Evolutionary conservation across 208 protist genomes (phyloP), one percentile per base, ranked within the genome.

Genomic region (Jaenimonas drosophilae): DNA sequence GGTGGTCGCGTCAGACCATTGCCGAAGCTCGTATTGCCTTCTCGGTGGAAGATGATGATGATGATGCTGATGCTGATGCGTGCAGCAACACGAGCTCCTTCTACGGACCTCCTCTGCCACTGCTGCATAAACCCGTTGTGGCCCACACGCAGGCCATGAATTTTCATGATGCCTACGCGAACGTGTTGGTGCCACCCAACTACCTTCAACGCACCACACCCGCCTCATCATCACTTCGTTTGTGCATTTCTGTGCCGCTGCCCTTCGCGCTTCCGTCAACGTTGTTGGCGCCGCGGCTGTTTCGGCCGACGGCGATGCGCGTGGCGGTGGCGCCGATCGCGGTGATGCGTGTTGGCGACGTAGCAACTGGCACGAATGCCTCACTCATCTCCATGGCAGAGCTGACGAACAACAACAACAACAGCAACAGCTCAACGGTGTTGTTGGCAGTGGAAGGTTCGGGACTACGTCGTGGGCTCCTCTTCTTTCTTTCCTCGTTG

Each of bases 181-280:
- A 58, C 11, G 46, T 88, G 14, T 53, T 88, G 16, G 49, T 83
- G 14, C 75, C 78, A 6, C 70, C 66, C 0, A 61, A 63, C 20
- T 83, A 76, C 61, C 55, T 88, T 71, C 65, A 14, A 51, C 54
- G 16, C 64, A 65, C 1, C 67, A 59, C 32, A 73, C n/a, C n/a
- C n/a, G n/a, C n/a, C n/a, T n/a, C n/a, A n/a, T n/a, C n/a, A n/a
- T n/a, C n/a, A n/a, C n/a, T 88, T 66, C 78, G 69, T 40, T 19
- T 88, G 23, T 88, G 78, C 43, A 61, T 88, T n/a, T 88, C 78
- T 26, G 55, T 88, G 5, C 78, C 73, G 0, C 57, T 67, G 32
- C 59, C 70, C 4, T 88, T 88, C 63, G n/a, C n/a, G n/a, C n/a
- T n/a, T n/a, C n/a, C n/a, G n/a, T n/a, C n/a, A n/a, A n/a, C n/a